Conservation (phyloP, 352 stramenopile species). For the Phytophthora ohioensis region DNA sequence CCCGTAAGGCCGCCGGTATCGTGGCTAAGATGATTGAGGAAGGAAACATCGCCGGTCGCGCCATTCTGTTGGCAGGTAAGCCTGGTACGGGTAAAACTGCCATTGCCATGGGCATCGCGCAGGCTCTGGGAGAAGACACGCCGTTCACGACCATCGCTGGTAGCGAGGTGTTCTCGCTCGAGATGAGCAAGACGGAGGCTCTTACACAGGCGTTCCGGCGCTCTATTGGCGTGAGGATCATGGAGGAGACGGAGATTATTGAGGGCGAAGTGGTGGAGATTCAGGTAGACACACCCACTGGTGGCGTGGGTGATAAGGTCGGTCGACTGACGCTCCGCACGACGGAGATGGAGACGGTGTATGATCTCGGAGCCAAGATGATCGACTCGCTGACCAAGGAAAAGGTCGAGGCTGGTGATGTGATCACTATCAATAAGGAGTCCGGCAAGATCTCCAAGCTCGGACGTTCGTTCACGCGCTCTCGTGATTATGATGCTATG, state of each 20-base stretch:
- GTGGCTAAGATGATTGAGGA: slow-evolving; percentile 99
- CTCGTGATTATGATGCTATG: slow-evolving; percentile 99
- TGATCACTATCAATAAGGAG: slow-evolving; percentile 99
- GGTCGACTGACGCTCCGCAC: slow-evolving; percentile 98
- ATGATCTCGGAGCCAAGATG: slow-evolving; percentile 99
- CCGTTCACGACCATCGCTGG: slow-evolving; percentile 99
- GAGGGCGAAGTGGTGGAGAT: slow-evolving; percentile 99
- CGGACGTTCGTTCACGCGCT: slow-evolving; percentile 97
- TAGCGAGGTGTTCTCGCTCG: slow-evolving; percentile 98
- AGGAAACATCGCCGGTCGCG: slow-evolving; percentile 97
- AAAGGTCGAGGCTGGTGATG: slow-evolving; percentile 98
- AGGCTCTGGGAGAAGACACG: slow-evolving; percentile 98
- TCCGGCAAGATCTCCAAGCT: slow-evolving; percentile 99
- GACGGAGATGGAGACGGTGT: slow-evolving; percentile 99
- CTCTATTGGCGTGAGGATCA: slow-evolving; percentile 98
- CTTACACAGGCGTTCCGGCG: slow-evolving; percentile 98
- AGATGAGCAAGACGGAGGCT: slow-evolving; percentile 99
- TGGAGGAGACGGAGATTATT: slow-evolving; percentile 99
- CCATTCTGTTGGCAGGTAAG: slow-evolving; percentile 96
- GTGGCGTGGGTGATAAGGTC: slow-evolving; percentile 78
- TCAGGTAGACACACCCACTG: slow-evolving; percentile 94
- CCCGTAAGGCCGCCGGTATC: slow-evolving; percentile 94
- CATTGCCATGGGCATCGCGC: slow-evolving; percentile 98
- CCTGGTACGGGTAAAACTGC: slow-evolving; percentile 98
- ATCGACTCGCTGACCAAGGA: slow-evolving; percentile 99